These are phyloP conservation scores for Knufia petricola DNA, from an alignment of 2,329 filamentous ascomycete species.

Conservation along the genomic window DNA sequence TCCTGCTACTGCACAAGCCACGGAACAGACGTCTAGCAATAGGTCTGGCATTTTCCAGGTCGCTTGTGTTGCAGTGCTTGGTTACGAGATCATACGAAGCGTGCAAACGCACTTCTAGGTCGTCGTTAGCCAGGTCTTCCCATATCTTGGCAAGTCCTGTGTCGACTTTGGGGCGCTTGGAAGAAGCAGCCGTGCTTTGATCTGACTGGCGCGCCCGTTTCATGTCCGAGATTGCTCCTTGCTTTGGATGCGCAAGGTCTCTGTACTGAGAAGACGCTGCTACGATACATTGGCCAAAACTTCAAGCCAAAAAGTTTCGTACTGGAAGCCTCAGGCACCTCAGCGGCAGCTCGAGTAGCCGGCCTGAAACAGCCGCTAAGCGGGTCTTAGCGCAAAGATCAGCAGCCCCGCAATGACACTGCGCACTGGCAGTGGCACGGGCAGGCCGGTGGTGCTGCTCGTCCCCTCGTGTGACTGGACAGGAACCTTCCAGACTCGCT, in stretches of 20 bases:
- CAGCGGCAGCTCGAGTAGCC: neutral
- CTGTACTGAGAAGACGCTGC: no score
- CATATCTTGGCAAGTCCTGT: constrained; percentile 40
- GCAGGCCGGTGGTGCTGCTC: neutral
- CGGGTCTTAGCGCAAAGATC: neutral
- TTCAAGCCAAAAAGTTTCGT: constrained; percentile 1
- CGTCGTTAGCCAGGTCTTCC: constrained; percentile 39
- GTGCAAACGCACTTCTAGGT: constrained; percentile 37
- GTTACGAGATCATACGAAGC: constrained; percentile 36
- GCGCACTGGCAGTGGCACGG: no score
- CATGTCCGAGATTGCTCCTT: constrained; percentile 13
- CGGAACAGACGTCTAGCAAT: constrained; percentile 60
- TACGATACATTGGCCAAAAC: neutral
- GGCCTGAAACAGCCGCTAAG: neutral
- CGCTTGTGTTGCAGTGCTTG: constrained; percentile 34
- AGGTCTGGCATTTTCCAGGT: constrained; percentile 34
- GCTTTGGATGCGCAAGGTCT: neutral
- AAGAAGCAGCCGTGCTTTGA: neutral
- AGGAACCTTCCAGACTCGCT: neutral
- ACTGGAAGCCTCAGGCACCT: neutral
- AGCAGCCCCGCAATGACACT: constrained; percentile 6
- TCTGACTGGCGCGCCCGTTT: constrained; percentile 18
- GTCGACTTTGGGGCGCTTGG: constrained; percentile 26
- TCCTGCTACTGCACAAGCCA: constrained; percentile 80
- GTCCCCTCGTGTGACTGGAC: neutral